Percentiles rank a stretch among this genome's conserved stretches.
Conservation (phyloP, 2,329 filamentous ascomycete genomes). For the Phyllosticta paracitricarpa region DNA sequence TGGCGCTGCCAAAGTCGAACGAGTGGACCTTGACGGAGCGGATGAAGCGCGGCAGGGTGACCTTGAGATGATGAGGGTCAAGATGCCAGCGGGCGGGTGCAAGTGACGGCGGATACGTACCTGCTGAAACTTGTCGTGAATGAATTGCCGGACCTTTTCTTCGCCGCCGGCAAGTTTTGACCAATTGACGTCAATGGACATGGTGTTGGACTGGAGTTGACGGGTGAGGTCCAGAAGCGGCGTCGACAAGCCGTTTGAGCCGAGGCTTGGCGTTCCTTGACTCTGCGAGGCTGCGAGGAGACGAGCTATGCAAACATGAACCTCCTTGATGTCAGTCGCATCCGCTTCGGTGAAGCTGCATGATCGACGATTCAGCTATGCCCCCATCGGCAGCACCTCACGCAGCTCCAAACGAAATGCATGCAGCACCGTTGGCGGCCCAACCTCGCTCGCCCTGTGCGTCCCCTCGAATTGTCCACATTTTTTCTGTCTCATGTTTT, state of each 20-base stretch:
- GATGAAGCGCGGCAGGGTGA: conserved; percentile 88
- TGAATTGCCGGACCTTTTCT: conserved; percentile 79
- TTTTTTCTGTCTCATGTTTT: conserved; percentile 20
- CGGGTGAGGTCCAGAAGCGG: background rate
- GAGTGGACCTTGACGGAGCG: conserved; percentile 89
- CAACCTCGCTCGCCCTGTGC: conserved; percentile 13
- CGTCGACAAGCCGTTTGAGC: background rate
- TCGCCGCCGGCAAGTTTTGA: conserved; percentile 82
- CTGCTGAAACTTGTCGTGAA: conserved; percentile 91
- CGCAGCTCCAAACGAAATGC: conserved; percentile 13
- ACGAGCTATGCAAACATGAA: conserved; percentile 15
- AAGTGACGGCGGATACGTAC: background rate
- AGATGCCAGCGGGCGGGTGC: background rate
- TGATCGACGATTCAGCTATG: conserved; percentile 3
- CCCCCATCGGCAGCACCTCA: background rate
- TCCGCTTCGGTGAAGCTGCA: conserved; percentile 5
- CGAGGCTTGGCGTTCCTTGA: conserved; percentile 3
- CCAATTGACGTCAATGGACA: conserved; percentile 99
- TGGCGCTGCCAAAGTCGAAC: conserved; percentile 80
- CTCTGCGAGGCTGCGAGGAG: background rate
- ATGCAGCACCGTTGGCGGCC: conserved; percentile 22
- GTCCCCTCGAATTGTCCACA: conserved; percentile 2
- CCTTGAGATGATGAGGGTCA: conserved; percentile 19
- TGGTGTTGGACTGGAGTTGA: conserved; percentile 28
- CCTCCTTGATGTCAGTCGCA: conserved; percentile 21